Conservation (phyloP, 2,329 filamentous ascomycete genomes). For the Pyrenophora graminea region DNA sequence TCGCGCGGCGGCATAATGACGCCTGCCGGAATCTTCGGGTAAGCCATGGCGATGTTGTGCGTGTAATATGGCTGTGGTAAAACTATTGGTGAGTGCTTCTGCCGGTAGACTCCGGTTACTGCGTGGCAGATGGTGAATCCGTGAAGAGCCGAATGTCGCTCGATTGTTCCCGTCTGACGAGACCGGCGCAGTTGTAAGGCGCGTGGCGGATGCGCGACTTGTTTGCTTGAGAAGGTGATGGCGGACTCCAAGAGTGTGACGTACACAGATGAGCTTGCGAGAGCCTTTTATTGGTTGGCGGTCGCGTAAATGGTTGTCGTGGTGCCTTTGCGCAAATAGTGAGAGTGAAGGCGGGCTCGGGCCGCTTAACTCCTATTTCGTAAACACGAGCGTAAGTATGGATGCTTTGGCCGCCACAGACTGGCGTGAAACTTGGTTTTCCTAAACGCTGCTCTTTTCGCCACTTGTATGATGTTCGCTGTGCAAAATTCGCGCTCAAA, state of each 20-base stretch:
- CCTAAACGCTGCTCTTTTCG: neutral
- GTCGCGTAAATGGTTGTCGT: neutral
- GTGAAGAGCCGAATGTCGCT: no score
- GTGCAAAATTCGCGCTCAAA: constrained; percentile 21
- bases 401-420: neutral
- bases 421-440: neutral
- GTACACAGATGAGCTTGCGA: neutral
- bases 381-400: neutral
- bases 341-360: neutral
- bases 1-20: constrained; percentile 31
- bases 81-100: neutral
- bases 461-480: constrained; percentile 2
- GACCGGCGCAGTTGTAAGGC: neutral
- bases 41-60: constrained; percentile 3
- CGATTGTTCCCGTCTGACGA: neutral
- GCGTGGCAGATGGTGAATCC: no score
- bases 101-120: neutral
- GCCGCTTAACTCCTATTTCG: neutral
- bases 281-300: neutral
- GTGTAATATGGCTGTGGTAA: neutral
- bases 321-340: neutral
- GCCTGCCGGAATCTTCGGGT: constrained; percentile 26
- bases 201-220: neutral
- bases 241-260: neutral
- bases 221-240: constrained; percentile 4